Evolutionary conservation across 2,329 filamentous ascomycete species (phyloP).

Genomic region (Byssochlamys sp.): DNA sequence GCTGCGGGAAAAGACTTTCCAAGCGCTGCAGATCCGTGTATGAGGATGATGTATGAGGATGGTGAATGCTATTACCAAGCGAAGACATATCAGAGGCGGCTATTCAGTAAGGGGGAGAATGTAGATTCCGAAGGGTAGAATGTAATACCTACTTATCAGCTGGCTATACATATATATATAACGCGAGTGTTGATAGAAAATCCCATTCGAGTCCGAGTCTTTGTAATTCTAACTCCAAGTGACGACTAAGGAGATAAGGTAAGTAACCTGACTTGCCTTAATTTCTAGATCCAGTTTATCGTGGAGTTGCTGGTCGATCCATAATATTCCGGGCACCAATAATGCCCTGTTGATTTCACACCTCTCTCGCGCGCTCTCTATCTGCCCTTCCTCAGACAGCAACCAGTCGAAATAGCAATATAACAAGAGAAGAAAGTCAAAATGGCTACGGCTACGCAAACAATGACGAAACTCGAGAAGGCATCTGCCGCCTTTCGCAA

Average conservation of each 20-base stretch:
- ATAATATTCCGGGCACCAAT: neutral
- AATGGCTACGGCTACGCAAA: neutral
- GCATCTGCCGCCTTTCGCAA: constrained; percentile 42
- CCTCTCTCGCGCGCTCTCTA: neutral
- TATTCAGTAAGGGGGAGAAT: neutral
- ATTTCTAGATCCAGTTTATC: neutral
- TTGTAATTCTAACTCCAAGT: too few relatives aligned
- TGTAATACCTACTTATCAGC: too few relatives aligned
- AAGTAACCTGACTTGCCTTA: neutral
- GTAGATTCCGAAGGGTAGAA: too few relatives aligned
- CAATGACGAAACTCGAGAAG: neutral
- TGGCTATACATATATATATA: neutral
- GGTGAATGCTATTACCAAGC: neutral
- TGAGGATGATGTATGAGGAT: neutral
- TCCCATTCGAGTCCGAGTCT: neutral
- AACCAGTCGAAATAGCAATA: neutral
- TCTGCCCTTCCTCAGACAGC: too few relatives aligned
- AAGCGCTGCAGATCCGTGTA: neutral
- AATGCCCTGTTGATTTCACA: neutral
- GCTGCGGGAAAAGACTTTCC: neutral
- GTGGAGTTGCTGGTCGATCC: neutral
- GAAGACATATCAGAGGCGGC: neutral
- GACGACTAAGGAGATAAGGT: too few relatives aligned
- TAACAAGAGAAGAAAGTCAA: neutral
- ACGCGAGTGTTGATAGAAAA: neutral